Evolutionary conservation across 2,329 filamentous ascomycete genomes (phyloP).

Genomic region (Monosporascus sp.): DNA sequence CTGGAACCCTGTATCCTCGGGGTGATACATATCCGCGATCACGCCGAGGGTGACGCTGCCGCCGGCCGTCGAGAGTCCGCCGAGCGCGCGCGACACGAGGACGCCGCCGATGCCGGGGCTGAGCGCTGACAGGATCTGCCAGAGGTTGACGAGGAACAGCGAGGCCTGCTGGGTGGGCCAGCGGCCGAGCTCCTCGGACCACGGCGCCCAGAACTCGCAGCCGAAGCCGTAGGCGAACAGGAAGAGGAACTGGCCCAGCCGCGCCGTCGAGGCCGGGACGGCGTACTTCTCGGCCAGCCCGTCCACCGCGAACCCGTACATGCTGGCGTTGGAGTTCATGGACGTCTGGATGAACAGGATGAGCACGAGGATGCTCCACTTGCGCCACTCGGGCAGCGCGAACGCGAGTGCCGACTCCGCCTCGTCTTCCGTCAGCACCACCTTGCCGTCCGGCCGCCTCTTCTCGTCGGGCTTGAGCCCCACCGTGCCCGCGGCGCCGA

Average conservation of each 20-base stretch:
- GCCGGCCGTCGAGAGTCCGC: slow-evolving; percentile 63
- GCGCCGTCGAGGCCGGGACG: slow-evolving; percentile 60
- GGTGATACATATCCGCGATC: slow-evolving; percentile 66
- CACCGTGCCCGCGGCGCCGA: too few relatives aligned
- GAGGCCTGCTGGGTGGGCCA: slow-evolving; percentile 67
- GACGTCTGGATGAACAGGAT: slow-evolving; percentile 67
- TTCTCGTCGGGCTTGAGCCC: too few relatives aligned
- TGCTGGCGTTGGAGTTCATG: slow-evolving; percentile 71
- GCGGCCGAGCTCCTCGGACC: slow-evolving; percentile 77
- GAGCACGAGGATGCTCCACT: slow-evolving; percentile 62
- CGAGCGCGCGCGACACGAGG: slow-evolving; percentile 62
- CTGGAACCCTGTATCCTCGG: slow-evolving; percentile 54
- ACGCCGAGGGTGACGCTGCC: slow-evolving; percentile 67
- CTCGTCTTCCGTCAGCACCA: too few relatives aligned
- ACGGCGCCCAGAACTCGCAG: slow-evolving; percentile 81
- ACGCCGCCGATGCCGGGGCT: slow-evolving; percentile 65
- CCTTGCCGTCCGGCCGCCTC: too few relatives aligned
- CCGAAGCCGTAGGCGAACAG: slow-evolving; percentile 75
- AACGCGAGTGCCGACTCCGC: too few relatives aligned
- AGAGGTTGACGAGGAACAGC: slow-evolving; percentile 69
- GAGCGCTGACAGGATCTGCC: slow-evolving; percentile 63
- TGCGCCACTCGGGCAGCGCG: slow-evolving; percentile 23
- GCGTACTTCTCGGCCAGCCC: slow-evolving; percentile 61
- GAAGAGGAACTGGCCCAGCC: slow-evolving; percentile 71
- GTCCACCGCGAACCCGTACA: slow-evolving; percentile 61